These are phyloP conservation scores for Pezicula carpinea DNA, from an alignment of 2,329 filamentous ascomycete species.

Conservation along the genomic window DNA sequence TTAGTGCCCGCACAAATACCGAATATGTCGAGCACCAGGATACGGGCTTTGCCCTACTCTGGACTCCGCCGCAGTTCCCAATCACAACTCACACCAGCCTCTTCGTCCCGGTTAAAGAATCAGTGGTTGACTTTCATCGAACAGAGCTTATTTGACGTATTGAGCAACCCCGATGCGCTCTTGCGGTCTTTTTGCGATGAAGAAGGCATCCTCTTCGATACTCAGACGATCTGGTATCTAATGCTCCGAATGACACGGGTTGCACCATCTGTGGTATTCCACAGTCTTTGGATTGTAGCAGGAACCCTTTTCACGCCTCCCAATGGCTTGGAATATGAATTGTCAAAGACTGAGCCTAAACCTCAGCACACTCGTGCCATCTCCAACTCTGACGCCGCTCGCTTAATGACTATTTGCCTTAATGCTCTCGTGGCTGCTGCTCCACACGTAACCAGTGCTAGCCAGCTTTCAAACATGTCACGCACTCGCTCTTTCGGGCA, in stretches of 20 bases:
- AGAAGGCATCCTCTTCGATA: slow-evolving; percentile 48
- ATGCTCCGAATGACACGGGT: slow-evolving; percentile 55
- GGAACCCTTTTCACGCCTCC: slow-evolving; percentile 54
- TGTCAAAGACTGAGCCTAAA: slow-evolving; percentile 21
- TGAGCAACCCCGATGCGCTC: slow-evolving; percentile 52
- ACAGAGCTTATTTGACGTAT: slow-evolving; percentile 59
- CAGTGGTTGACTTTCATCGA: slow-evolving; percentile 58
- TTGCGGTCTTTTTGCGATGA: slow-evolving; percentile 53
- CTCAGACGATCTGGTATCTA: slow-evolving; percentile 58
- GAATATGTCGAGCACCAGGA: slow-evolving; percentile 7
- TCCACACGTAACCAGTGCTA: slow-evolving; percentile 33
- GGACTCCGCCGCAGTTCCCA: neutral
- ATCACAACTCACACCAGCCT: neutral
- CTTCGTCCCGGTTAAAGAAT: slow-evolving; percentile 7
- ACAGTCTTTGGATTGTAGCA: slow-evolving; percentile 60
- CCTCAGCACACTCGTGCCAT: slow-evolving; percentile 9
- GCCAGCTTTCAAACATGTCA: slow-evolving; percentile 51
- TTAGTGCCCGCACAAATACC: slow-evolving; percentile 32
- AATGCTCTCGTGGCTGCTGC: slow-evolving; percentile 57
- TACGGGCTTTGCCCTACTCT: neutral
- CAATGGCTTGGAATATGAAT: slow-evolving; percentile 14
- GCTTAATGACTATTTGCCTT: slow-evolving; percentile 48
- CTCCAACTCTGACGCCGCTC: slow-evolving; percentile 25
- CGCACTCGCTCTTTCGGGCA: slow-evolving; percentile 42
- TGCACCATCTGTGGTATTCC: slow-evolving; percentile 53